A percentile compares a stretch with the other conserved stretches of the same genome.
These are phyloP conservation scores for Dioszegia aurantiaca DNA, from an alignment of 768 basidiomycete genomes.

Conservation along the genomic window DNA sequence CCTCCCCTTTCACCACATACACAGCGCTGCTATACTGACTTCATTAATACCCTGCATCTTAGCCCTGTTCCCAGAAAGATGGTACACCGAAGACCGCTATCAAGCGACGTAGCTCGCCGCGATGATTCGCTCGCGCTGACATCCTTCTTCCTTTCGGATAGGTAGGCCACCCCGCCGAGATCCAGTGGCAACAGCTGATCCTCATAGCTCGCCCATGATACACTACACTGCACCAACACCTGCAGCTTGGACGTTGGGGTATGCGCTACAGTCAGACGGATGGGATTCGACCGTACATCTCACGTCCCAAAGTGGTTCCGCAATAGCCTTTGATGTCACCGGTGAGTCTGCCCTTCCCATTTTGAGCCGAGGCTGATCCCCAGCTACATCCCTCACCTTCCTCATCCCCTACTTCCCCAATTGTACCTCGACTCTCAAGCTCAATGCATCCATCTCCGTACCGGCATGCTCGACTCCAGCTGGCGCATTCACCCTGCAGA, in stretches of 20 bases:
- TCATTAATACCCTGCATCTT: no score
- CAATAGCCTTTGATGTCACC: conserved; percentile 36
- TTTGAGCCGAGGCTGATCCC: not conserved
- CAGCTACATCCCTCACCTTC: conserved; percentile 37
- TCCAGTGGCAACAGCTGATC: not conserved
- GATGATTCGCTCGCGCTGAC: conserved; percentile 1
- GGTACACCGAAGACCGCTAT: not conserved
- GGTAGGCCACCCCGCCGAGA: conserved; percentile 20
- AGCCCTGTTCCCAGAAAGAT: not conserved
- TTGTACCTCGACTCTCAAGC: conserved; percentile 36
- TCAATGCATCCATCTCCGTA: conserved; percentile 36
- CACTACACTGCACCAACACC: not conserved
- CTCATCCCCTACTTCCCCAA: conserved; percentile 28
- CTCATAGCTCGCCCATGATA: conserved; percentile 30
- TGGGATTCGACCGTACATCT: conserved; percentile 41
- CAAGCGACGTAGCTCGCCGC: not conserved
- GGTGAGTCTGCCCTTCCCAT: conserved; percentile 23
- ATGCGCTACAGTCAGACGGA: conserved; percentile 35
- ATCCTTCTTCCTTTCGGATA: conserved; percentile 37
- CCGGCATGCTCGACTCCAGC: conserved; percentile 33
- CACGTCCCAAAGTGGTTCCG: conserved; percentile 18
- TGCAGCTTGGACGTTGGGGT: conserved; percentile 36
- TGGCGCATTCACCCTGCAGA: conserved; percentile 29
- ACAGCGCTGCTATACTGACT: no score
- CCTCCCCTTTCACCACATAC: no score